Evolutionary conservation across 2,329 filamentous ascomycete species (phyloP).

Genomic region (Fusarium piperis): DNA sequence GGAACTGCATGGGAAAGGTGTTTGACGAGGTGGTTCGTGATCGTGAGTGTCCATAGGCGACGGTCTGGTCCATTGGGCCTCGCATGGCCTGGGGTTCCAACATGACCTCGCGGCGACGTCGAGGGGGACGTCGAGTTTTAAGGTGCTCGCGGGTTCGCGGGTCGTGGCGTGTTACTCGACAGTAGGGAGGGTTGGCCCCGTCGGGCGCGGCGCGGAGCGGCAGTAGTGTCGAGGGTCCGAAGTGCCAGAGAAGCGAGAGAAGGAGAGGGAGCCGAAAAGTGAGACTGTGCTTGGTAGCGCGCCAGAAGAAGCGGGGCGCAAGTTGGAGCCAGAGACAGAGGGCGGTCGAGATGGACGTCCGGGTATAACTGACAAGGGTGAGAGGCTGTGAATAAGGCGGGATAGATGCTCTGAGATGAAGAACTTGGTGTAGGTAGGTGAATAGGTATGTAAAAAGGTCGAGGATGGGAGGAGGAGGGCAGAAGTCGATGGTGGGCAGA

Average conservation of each 20-base stretch:
- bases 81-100: conserved; percentile 47
- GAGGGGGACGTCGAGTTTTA: conserved; percentile 35
- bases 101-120: conserved; percentile 37
- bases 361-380: not conserved
- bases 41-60: conserved; percentile 62
- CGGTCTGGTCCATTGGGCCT: conserved; percentile 47
- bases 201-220: conserved; percentile 36
- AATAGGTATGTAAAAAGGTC: conserved; percentile 19
- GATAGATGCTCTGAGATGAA: conserved; percentile 4
- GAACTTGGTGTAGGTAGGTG: conserved; percentile 15
- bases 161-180: conserved; percentile 36
- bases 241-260: conserved; percentile 31
- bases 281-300: conserved; percentile 40
- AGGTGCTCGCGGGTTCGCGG: conserved; percentile 32
- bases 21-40: conserved; percentile 67
- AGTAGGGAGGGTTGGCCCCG: conserved; percentile 35
- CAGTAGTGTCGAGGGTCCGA: conserved; percentile 20
- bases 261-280: conserved; percentile 42
- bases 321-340: conserved; percentile 15
- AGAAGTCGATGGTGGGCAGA: conserved; percentile 36
- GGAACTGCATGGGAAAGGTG: conserved; percentile 55
- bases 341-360: conserved; percentile 15
- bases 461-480: conserved; percentile 16
- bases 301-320: conserved; percentile 34
- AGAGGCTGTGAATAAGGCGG: not conserved